phyloP scores from a whole-genome alignment of 192 early-diverging fungal species.

The Backusella morwellensis region DNA sequence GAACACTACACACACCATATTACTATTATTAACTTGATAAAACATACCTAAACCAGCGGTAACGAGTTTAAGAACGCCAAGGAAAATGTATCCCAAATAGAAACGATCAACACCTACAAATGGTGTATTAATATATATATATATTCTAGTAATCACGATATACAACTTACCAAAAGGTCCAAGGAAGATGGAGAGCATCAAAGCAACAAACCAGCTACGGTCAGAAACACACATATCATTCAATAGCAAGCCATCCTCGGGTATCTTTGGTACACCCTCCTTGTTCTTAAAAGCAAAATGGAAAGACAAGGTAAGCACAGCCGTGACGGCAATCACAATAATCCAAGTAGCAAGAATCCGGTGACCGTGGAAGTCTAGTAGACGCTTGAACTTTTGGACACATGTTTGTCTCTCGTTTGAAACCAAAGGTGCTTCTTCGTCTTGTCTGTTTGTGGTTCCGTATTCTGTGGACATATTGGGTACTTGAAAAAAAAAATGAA shows the following conservation, averaged over 20 bases:
- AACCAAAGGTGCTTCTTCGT: conserved; percentile 31
- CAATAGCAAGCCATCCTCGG: conserved; percentile 1
- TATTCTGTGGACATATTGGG: conserved; percentile 30
- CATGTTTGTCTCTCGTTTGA: neutral
- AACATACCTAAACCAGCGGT: conserved; percentile 38
- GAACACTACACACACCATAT: neutral
- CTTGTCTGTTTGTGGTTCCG: conserved; percentile 26
- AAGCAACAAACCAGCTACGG: conserved; percentile 45
- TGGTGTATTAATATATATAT: neutral
- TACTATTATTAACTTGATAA: no score
- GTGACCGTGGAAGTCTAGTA: conserved; percentile 23
- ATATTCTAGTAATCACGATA: neutral
- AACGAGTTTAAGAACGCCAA: conserved; percentile 43
- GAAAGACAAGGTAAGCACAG: conserved; percentile 22
- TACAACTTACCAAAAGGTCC: conserved; percentile 45
- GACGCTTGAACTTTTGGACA: conserved; percentile 22
- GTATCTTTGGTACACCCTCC: neutral
- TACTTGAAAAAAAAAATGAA: neutral
- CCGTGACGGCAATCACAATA: conserved; percentile 26
- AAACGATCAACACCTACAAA: conserved; percentile 47
- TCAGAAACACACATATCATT: conserved; percentile 40
- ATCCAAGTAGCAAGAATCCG: conserved; percentile 31
- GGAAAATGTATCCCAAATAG: conserved; percentile 50
- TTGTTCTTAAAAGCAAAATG: conserved; percentile 17
- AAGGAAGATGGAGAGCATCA: conserved; percentile 50